Evolutionary conservation across 2,329 filamentous ascomycete species (phyloP), one percentile per base, ranked within the genome.

Genomic region (Dryadomyces quercivorus): DNA sequence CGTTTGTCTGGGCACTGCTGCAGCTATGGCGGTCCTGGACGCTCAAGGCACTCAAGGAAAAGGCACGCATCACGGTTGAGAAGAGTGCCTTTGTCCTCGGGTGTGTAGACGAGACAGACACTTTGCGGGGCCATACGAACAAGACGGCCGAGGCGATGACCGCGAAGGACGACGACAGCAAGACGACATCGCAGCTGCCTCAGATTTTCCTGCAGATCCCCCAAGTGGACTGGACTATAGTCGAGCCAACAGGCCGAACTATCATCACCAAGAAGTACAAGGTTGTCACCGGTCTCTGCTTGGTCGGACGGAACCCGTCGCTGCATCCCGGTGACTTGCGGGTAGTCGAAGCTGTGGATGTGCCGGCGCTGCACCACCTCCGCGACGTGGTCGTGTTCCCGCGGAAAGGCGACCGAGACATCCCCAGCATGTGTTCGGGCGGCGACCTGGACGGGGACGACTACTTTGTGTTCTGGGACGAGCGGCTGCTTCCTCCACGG

Each of bases 391-490:
- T 97, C 1, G 90, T 97, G 0, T 85, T 98, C 50, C 88, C 93
- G 58, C 42, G 56, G 1, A 60, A 58, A 3, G 67, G 63, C 15
- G 63, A 64, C 26, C 74, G 71, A 12, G 89, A 95, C 59, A 71
- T 98, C 21, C 82, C 91, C 1, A 90, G 86, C 63, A 97, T 97
- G 92, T 90, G 93, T 59, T 95, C 93, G 4, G 93, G 93, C 2
- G 93, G 93, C 0, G 93, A 98, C 64, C 76, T 98, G 0, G 93
- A 98, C 64, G 93, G 93, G 0, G 93, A 98, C 62, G 93, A 98
- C 64, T 98, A 90, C 65, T 84, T 97, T 54, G 82, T 97, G 5
- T 85, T 96, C 48, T 98, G 93, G 92, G 91, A 98, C 60, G 66
- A 75, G 21, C 77, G 80, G 15, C 72, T 98, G 7, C 73, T 94